phyloP scores from a whole-genome alignment of 108 stramenopile species.

The Cyclotella distinguenda region DNA sequence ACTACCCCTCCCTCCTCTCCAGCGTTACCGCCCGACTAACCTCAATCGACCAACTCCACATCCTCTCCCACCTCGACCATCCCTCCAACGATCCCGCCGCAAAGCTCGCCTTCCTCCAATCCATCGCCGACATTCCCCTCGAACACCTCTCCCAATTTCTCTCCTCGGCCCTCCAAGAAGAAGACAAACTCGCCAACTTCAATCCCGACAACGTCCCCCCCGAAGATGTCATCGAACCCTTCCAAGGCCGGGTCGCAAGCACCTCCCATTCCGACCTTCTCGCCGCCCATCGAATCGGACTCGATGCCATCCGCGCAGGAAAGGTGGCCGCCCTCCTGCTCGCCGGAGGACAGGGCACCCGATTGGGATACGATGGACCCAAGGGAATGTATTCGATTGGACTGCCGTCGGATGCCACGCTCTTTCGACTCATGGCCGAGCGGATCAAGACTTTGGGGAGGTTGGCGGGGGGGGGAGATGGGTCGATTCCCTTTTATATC shows the following conservation, averaged over 20 bases:
- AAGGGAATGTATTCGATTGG: constrained; percentile 97
- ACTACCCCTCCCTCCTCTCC: constrained; percentile 26
- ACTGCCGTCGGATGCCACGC: constrained; percentile 75
- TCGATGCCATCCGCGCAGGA: constrained; percentile 58
- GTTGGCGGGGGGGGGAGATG: constrained; percentile 27
- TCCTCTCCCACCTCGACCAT: constrained; percentile 24
- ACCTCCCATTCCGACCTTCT: constrained; percentile 24
- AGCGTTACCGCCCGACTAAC: constrained; percentile 24
- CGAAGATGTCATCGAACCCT: constrained; percentile 56
- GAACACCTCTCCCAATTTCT: constrained; percentile 58
- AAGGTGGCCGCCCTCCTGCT: constrained; percentile 92
- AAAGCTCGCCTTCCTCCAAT: constrained; percentile 40
- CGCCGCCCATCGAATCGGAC: constrained; percentile 41
- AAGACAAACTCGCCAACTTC: constrained; percentile 28
- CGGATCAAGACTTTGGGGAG: constrained; percentile 64
- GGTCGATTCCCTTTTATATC: constrained; percentile 80
- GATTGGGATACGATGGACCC: constrained; percentile 92
- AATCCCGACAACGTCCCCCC: constrained; percentile 15
- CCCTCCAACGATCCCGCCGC: neutral
- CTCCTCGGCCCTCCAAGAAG: constrained; percentile 50
- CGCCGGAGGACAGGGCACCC: constrained; percentile 95
- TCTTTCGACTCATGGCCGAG: constrained; percentile 89
- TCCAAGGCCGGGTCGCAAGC: constrained; percentile 47
- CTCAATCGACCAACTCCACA: constrained; percentile 27
- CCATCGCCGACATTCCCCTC: constrained; percentile 43